A percentile compares a stretch with the other conserved stretches of the same genome.
phyloP scores from a whole-genome alignment of 2,329 filamentous ascomycete genomes.

The Phoma sp. region DNA sequence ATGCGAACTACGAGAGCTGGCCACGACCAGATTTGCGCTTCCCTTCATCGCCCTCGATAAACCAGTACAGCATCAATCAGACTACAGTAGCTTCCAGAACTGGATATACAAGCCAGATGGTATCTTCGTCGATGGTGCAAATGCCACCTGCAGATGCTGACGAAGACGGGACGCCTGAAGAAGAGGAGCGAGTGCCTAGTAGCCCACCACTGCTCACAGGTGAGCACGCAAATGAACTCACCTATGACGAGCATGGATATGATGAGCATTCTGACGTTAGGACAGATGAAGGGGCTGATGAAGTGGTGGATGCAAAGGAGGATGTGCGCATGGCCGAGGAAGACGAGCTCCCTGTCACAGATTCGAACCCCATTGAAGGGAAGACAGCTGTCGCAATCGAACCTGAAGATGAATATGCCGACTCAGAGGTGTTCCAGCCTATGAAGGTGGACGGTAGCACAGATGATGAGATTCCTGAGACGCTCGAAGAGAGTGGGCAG shows the following conservation, averaged over 20 bases:
- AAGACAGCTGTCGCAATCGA: conserved; percentile 2
- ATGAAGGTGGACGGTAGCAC: conserved; percentile 15
- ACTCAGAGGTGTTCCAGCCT: conserved; percentile 17
- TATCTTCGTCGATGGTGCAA: conserved; percentile 40
- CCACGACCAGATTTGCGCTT: conserved; percentile 33
- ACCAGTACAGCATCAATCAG: conserved; percentile 46
- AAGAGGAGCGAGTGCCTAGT: conserved; percentile 44
- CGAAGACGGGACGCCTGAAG: conserved; percentile 17
- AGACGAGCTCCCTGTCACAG: background rate
- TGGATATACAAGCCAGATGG: conserved; percentile 39
- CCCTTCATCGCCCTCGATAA: conserved; percentile 46
- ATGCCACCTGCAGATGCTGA: conserved; percentile 31
- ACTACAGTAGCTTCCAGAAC: conserved; percentile 40
- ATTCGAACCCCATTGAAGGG: background rate
- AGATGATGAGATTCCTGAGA: conserved; percentile 33
- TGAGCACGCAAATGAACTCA: conserved; percentile 20
- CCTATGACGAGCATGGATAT: conserved; percentile 36
- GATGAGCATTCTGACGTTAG: conserved; percentile 24
- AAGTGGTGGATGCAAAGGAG: conserved; percentile 27
- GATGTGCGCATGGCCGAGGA: conserved; percentile 29
- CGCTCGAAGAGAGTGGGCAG: conserved; percentile 22
- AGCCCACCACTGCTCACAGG: conserved; percentile 38
- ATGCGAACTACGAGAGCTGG: conserved; percentile 31
- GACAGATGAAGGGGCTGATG: conserved; percentile 27
- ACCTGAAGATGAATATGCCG: conserved; percentile 3